Base-by-base conservation (phyloP, 495 filamentous ascomycete genomes). In the Amphirosellinia nigrospora region DNA sequence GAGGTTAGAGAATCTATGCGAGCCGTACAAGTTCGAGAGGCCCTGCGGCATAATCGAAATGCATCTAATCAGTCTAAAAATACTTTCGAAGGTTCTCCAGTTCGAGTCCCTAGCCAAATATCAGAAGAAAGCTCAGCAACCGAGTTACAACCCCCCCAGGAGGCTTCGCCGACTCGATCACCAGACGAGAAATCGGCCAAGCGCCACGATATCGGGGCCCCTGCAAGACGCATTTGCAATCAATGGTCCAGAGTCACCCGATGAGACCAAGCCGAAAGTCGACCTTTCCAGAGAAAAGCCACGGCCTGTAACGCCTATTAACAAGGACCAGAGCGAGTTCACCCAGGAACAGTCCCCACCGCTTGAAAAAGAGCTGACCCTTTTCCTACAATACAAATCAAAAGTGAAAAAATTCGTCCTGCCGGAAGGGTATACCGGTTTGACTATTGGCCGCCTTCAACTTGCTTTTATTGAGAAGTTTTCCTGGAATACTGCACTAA, bases 401-500 rank as follows among this genome's bases (percentile, higher is more conserved):
- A 94, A 95, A 75, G 96, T 98, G 69, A 98, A 98, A 82, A 98
- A 98, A 74, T 97, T 94, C 75, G 88, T 97, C 9, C 87, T 99
- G 13, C 81, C 92, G 2, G 94, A 95, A 74, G 94, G 94, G 5
- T 90, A 89, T 68, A 87, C 89, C 11, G 93, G 92, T 53, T 83
- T 99, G 19, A 94, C 94, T 23, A 89, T 97, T 64, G 93, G 92
- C 11, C 87, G 94, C 13, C 81, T 99, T 66, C 96, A 98, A 75
- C 86, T 98, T 39, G 94, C 95, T n/a, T 99, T 99, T 78, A 99
- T 99, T 73, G 96, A 98, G 72, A 98, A 98, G 74, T 99, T 99
- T 74, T 94, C 94, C 8, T 99, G 97, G 94, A 98, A 96, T 73
- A 97, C 94, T 1, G 95, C 97, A 72, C 92, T 90, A 73, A 95